Conservation (phyloP, 345 rosid species). For the Limnanthes douglasii region DNA sequence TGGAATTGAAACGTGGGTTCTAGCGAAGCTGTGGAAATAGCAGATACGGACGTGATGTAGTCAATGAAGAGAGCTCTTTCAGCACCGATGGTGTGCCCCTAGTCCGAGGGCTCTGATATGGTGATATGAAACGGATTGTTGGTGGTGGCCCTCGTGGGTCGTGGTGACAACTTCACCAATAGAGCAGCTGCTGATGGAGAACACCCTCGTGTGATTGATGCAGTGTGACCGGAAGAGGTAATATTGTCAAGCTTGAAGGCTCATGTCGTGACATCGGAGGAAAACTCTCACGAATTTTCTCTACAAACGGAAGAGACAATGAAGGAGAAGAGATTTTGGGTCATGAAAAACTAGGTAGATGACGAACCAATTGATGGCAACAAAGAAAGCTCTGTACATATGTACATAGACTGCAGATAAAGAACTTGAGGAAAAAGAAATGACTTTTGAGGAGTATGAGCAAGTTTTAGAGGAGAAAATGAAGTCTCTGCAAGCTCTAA, state of each 20-base stretch:
- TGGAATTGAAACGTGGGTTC: conserved; percentile 26
- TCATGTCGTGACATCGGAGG: conserved; percentile 95
- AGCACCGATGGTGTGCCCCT: conserved; percentile 22
- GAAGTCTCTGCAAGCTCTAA: conserved; percentile 38
- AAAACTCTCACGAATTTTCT: conserved; percentile 50
- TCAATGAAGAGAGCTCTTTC: conserved; percentile 26
- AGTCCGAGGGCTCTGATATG: conserved; percentile 35
- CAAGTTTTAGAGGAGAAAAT: conserved; percentile 55
- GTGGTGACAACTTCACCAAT: conserved; percentile 51
- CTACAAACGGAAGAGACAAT: conserved; percentile 40
- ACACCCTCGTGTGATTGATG: conserved; percentile 57
- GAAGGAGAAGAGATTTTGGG: conserved; percentile 38
- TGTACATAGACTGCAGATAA: conserved; percentile 23
- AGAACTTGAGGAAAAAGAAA: conserved; percentile 61
- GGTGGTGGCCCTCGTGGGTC: conserved; percentile 39
- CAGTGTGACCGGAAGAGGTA: conserved; percentile 86
- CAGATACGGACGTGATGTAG: conserved; percentile 35
- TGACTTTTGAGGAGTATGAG: conserved; percentile 89
- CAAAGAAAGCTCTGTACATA: conserved; percentile 19
- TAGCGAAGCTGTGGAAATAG: conserved; percentile 24
- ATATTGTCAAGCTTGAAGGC: conserved; percentile 70
- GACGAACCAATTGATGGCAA: conserved; percentile 38
- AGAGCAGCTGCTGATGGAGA: conserved; percentile 59
- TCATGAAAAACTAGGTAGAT: conserved; percentile 54
- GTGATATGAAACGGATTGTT: conserved; percentile 26